Conservation (phyloP, 2,329 filamentous ascomycete species). For the Monosporascus sp. region DNA sequence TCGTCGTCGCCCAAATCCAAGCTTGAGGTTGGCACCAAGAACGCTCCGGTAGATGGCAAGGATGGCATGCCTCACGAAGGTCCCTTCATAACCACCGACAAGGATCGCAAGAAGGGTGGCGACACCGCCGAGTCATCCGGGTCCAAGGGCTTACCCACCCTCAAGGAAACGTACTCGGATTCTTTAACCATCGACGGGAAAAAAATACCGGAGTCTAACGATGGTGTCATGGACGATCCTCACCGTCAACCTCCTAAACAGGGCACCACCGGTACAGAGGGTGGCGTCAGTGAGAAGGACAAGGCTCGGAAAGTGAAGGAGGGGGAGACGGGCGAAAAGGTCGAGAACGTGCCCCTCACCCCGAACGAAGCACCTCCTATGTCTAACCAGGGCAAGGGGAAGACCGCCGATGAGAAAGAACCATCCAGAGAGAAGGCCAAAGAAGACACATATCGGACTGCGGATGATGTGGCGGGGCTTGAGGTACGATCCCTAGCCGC, state of each 20-base stretch:
- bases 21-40: constrained; percentile 51
- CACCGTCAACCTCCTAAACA: constrained; percentile 70
- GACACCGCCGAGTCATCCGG: constrained; percentile 28
- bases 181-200: constrained; percentile 52
- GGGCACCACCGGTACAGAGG: constrained; percentile 83
- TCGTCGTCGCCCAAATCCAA: constrained; percentile 32
- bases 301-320: constrained; percentile 69
- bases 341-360: constrained; percentile 70
- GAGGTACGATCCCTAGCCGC: constrained; percentile 48
- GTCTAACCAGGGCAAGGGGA: constrained; percentile 74
- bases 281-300: constrained; percentile 82
- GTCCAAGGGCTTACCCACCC: constrained; percentile 34
- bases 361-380: constrained; percentile 82
- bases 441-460: constrained; percentile 31
- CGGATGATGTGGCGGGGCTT: constrained; percentile 41
- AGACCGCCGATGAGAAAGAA: constrained; percentile 40
- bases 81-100: constrained; percentile 63
- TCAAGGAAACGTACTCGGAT: constrained; percentile 48
- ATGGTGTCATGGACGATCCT: constrained; percentile 92
- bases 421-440: constrained; percentile 32
- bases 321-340: constrained; percentile 57
- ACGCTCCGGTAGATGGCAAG: constrained; percentile 85
- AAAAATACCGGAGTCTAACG: constrained; percentile 58
- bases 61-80: constrained; percentile 92
- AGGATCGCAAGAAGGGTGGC: constrained; percentile 30